These are phyloP conservation scores for Mimosa bimucronata DNA, from an alignment of 306 rosid species.

Conservation along the genomic window DNA sequence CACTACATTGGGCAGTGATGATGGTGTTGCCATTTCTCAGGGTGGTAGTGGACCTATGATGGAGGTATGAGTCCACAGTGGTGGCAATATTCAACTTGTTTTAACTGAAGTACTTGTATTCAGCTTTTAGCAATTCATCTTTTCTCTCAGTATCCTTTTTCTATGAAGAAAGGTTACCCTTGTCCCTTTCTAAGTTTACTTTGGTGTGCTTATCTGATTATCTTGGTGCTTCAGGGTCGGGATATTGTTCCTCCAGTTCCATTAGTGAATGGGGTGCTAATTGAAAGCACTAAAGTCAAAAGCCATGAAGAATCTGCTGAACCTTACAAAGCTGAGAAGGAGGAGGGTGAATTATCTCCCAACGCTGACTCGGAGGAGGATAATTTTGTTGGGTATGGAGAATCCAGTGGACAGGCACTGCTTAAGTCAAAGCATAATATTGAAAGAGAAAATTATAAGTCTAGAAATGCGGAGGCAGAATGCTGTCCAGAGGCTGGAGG, in stretches of 20 bases:
- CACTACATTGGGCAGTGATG: slow-evolving; percentile 42
- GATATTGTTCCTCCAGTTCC: slow-evolving; percentile 45
- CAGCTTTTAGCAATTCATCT: slow-evolving; percentile 13
- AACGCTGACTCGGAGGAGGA: slow-evolving; percentile 84
- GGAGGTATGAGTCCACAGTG: slow-evolving; percentile 55
- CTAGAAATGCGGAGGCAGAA: slow-evolving; percentile 59
- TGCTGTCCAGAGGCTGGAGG: slow-evolving; percentile 61
- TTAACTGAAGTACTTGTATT: slow-evolving; percentile 12
- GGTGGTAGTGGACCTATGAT: slow-evolving; percentile 45
- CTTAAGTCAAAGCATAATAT: slow-evolving; percentile 52
- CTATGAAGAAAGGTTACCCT: neutral
- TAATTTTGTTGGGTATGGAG: slow-evolving; percentile 70
- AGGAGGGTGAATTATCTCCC: slow-evolving; percentile 98
- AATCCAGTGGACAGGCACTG: slow-evolving; percentile 46
- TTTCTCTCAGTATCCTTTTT: neutral
- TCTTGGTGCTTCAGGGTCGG: slow-evolving; percentile 62
- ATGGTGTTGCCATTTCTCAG: slow-evolving; percentile 50
- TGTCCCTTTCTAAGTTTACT: slow-evolving; percentile 16
- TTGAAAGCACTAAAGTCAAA: slow-evolving; percentile 58
- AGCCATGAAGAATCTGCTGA: slow-evolving; percentile 62
- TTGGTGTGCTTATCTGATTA: slow-evolving; percentile 21
- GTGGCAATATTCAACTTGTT: slow-evolving; percentile 16
- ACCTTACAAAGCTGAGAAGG: slow-evolving; percentile 80
- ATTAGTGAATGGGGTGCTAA: slow-evolving; percentile 55
- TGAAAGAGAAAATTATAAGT: slow-evolving; percentile 58